Evolutionary conservation across 345 rosid genomes (phyloP).

Genomic region (Eucalyptus caleyi): DNA sequence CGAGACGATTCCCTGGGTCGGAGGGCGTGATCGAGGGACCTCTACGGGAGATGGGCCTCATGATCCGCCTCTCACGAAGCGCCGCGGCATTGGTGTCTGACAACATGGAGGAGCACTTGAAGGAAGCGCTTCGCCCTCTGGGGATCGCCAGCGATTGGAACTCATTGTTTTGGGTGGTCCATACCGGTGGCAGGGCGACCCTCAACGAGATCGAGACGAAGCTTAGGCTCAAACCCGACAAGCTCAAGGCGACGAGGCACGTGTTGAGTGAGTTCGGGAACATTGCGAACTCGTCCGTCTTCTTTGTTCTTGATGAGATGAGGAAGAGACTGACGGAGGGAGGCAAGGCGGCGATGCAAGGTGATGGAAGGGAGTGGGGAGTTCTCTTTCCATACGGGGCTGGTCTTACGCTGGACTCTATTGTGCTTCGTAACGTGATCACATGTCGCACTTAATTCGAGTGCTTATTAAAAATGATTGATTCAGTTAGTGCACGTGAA

Average conservation of each 20-base stretch:
- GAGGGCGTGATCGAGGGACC: background rate
- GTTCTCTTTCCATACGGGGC: background rate
- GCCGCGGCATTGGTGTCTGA: background rate
- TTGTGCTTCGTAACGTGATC: background rate
- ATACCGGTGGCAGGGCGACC: background rate
- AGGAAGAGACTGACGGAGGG: background rate
- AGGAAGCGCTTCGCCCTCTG: background rate
- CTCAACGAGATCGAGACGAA: background rate
- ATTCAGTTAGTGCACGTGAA: background rate
- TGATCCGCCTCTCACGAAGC: background rate
- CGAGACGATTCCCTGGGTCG: background rate
- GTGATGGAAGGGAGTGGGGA: background rate
- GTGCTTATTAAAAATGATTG: background rate
- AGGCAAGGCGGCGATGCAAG: background rate
- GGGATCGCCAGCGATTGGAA: background rate
- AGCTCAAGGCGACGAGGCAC: background rate
- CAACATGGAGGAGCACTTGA: background rate
- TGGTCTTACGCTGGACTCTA: background rate
- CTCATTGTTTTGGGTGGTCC: constrained; percentile 5
- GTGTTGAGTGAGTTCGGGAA: constrained; percentile 4
- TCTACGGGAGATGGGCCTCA: background rate
- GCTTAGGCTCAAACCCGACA: background rate
- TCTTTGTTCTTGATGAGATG: background rate
- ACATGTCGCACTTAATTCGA: background rate
- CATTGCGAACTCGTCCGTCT: background rate